Evolutionary conservation across 371 early-diverging fungal genomes (phyloP).

Genomic region (Haplosporangium sp.): DNA sequence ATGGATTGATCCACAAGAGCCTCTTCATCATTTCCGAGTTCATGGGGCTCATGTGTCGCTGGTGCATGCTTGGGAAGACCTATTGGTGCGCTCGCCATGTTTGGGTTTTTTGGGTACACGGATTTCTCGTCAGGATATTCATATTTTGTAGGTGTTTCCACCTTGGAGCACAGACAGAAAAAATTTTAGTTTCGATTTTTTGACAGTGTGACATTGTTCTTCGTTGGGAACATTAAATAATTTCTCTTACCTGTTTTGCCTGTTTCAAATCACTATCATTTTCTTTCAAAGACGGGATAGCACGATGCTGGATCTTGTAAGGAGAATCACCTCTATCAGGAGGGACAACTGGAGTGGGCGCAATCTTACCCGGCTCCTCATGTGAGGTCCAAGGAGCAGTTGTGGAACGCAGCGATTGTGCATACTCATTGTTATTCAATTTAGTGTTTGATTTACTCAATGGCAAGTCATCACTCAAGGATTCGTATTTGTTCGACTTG

Average conservation of each 20-base stretch:
- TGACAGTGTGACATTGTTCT: neutral
- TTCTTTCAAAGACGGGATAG: neutral
- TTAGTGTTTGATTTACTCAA: neutral
- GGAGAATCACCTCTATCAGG: neutral
- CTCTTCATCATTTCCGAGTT: neutral
- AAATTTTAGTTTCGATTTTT: neutral
- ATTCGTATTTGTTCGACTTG: neutral
- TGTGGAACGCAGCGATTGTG: neutral
- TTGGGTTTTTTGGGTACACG: neutral
- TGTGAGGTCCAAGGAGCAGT: conserved; percentile 3
- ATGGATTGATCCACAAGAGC: neutral
- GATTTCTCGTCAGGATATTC: neutral
- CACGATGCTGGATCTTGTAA: neutral
- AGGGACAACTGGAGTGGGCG: neutral
- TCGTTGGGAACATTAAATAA: neutral
- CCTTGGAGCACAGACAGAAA: neutral
- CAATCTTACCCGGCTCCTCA: neutral
- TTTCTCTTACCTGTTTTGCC: neutral
- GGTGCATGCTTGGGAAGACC: neutral
- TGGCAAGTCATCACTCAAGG: neutral
- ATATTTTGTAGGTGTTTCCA: neutral
- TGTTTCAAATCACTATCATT: neutral
- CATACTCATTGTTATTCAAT: neutral
- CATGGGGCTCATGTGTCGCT: neutral
- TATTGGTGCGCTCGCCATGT: neutral